Conservation (phyloP, 2,329 filamentous ascomycete genomes). For the Triangularia setosa region DNA sequence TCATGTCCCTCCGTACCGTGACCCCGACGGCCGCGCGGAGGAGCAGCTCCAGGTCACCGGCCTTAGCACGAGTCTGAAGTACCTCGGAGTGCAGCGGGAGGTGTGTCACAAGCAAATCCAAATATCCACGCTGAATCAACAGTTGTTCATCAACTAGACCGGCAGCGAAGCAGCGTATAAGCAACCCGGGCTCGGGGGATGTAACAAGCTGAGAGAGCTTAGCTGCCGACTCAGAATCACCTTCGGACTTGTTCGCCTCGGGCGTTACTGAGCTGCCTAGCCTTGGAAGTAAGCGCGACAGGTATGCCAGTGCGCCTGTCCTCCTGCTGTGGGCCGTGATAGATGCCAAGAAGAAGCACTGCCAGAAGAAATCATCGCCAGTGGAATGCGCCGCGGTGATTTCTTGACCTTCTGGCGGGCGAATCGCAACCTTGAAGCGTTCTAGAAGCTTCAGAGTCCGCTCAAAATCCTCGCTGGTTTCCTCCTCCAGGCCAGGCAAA, state of each 20-base stretch:
- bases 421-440: conserved; percentile 67
- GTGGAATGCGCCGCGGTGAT: conserved; percentile 52
- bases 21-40: conserved; percentile 82
- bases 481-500: conserved; percentile 87
- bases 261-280: conserved; percentile 46
- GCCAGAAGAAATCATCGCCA: conserved; percentile 91
- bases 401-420: conserved; percentile 48
- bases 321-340: conserved; percentile 85
- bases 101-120: conserved; percentile 88
- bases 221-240: conserved; percentile 45
- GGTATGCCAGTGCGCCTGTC: conserved; percentile 81
- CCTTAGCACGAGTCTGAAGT: conserved; percentile 69
- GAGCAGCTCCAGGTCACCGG: conserved; percentile 74
- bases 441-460: conserved; percentile 75
- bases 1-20: conserved; percentile 90
- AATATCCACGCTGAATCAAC: conserved; percentile 87
- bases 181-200: conserved; percentile 83
- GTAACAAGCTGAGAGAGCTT: conserved; percentile 65
- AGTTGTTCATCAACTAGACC: conserved; percentile 84
- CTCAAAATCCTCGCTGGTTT: conserved; percentile 96
- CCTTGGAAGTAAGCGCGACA: conserved; percentile 73
- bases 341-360: conserved; percentile 90
- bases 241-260: conserved; percentile 31
- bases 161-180: conserved; percentile 87
- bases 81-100: conserved; percentile 80